Conservation (phyloP, 192 early-diverging fungal species). For the Backusella tarrabulga region DNA sequence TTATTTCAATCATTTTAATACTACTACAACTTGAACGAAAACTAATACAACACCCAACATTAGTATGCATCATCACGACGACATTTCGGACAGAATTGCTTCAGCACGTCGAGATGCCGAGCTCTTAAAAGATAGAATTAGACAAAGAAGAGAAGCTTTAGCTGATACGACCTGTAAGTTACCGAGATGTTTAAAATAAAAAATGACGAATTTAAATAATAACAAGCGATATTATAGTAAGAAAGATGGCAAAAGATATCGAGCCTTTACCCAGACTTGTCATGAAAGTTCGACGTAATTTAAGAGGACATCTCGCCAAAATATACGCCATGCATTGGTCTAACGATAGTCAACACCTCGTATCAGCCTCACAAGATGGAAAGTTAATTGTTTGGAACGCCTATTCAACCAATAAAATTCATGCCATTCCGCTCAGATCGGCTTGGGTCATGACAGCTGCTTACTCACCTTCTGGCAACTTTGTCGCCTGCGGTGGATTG, state of each 20-base stretch:
- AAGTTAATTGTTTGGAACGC: slow-evolving; percentile 99
- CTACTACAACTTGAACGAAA: background rate
- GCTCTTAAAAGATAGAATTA: slow-evolving; percentile 91
- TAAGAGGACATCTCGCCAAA: slow-evolving; percentile 97
- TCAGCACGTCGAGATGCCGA: slow-evolving; percentile 93
- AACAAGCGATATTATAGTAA: slow-evolving; percentile 5
- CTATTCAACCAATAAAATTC: slow-evolving; percentile 97
- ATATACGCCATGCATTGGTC: slow-evolving; percentile 77
- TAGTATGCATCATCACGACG: slow-evolving; percentile 39
- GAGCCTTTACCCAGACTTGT: slow-evolving; percentile 81
- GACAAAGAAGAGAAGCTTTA: slow-evolving; percentile 87
- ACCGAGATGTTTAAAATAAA: background rate
- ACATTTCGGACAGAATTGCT: slow-evolving; percentile 86
- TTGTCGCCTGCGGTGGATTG: slow-evolving; percentile 97
- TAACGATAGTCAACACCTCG: slow-evolving; percentile 88
- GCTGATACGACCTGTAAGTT: slow-evolving; percentile 91
- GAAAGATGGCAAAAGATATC: slow-evolving; percentile 57
- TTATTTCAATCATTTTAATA: background rate
- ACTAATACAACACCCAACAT: background rate
- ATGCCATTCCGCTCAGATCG: slow-evolving; percentile 96
- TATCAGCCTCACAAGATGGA: slow-evolving; percentile 97
- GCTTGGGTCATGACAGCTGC: slow-evolving; percentile 99
- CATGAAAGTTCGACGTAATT: slow-evolving; percentile 95
- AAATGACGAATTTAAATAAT: background rate
- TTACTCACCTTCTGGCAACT: slow-evolving; percentile 95